A percentile compares a stretch with the other conserved stretches of the same genome.
These are phyloP conservation scores for Mortierella sp. DNA, from an alignment of 371 early-diverging fungal genomes.

Conservation along the genomic window DNA sequence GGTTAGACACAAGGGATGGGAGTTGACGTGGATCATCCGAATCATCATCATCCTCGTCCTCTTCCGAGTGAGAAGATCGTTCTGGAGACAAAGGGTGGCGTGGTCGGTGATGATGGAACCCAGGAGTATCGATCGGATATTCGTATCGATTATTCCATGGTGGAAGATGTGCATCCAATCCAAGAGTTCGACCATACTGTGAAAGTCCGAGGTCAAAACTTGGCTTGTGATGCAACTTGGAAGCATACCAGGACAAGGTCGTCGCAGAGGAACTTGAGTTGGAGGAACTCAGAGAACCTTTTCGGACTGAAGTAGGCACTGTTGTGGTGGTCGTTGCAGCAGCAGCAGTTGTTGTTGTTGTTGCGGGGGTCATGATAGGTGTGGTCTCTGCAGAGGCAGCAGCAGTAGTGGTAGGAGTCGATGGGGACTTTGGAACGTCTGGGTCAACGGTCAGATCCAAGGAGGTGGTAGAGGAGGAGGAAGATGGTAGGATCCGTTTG, in stretches of 20 bases:
- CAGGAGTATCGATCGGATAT: conserved; percentile 20
- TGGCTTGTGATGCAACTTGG: conserved; percentile 45
- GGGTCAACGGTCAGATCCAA: too few relatives aligned
- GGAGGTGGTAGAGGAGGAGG: background rate
- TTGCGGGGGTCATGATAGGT: too few relatives aligned
- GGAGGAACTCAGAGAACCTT: background rate
- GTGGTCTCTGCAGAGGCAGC: too few relatives aligned
- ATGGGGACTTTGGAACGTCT: background rate
- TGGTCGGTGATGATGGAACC: conserved; percentile 14
- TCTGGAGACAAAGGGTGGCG: conserved; percentile 47
- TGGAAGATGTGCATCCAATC: conserved; percentile 33
- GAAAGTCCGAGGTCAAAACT: conserved; percentile 13
- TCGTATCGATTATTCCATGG: conserved; percentile 25
- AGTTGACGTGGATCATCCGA: conserved; percentile 30
- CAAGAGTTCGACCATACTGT: conserved; percentile 14
- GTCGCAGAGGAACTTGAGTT: background rate
- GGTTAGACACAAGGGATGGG: background rate
- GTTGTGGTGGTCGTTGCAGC: conserved; percentile 23
- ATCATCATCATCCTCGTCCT: conserved; percentile 44
- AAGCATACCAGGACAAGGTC: conserved; percentile 48
- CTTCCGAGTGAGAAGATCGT: conserved; percentile 46
- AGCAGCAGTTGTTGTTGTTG: conserved; percentile 12
- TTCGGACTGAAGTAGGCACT: background rate
- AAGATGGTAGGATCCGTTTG: background rate
- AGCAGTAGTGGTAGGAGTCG: too few relatives aligned